Evolutionary conservation across 306 rosid genomes (phyloP).

Genomic region (Trifolium subterraneum): DNA sequence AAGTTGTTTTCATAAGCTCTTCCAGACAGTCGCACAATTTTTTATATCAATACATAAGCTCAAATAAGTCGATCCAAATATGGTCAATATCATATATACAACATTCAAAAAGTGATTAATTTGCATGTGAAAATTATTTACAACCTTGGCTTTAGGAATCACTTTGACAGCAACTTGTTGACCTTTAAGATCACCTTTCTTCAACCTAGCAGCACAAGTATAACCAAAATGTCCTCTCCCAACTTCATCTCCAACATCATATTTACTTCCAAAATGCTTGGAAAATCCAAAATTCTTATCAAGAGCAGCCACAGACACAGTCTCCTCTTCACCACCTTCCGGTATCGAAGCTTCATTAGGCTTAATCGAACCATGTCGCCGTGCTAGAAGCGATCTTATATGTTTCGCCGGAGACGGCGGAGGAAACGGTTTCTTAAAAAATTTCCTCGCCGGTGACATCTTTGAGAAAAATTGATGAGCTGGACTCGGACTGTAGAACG

Average conservation of each 20-base stretch:
- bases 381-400: conserved; percentile 65
- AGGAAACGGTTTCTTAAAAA: conserved; percentile 64
- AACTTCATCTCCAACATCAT: conserved; percentile 82
- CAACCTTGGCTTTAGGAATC: conserved; percentile 90
- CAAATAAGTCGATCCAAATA: not conserved
- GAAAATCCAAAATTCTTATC: conserved; percentile 92
- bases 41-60: not conserved
- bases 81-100: not conserved
- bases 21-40: not conserved
- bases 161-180: conserved; percentile 87
- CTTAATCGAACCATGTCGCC: conserved; percentile 86
- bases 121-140: conserved; percentile 9
- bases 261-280: conserved; percentile 73
- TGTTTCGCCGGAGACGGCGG: conserved; percentile 97
- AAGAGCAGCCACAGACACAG: conserved; percentile 36
- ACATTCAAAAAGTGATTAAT: not conserved
- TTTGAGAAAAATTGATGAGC: conserved; percentile 71
- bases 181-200: conserved; percentile 82
- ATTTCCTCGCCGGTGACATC: conserved; percentile 83
- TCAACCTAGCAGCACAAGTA: conserved; percentile 72
- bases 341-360: conserved; percentile 80
- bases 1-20: not conserved
- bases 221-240: conserved; percentile 94
- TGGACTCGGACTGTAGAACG: conserved; percentile 87
- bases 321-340: conserved; percentile 68